Evolutionary conservation across 495 filamentous ascomycete species (phyloP).

Genomic region (Neurospora pannonica): DNA sequence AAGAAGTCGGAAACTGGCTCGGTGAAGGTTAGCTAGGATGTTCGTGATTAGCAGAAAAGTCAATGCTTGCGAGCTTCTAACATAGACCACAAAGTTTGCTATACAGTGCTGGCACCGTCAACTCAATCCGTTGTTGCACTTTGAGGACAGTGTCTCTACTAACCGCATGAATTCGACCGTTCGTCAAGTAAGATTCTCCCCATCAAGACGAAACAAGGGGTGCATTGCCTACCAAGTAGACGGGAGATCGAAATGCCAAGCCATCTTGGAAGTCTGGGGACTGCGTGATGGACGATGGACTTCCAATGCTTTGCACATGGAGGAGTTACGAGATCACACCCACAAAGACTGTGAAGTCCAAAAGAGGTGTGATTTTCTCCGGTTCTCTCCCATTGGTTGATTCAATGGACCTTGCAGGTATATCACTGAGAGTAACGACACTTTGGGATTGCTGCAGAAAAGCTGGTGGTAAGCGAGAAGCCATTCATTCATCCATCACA

Average conservation of each 20-base stretch:
- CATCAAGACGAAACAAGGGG: neutral
- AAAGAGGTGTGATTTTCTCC: neutral
- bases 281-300: neutral
- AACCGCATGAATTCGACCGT: neutral
- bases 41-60: neutral
- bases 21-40: neutral
- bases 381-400: neutral
- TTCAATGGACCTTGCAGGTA: neutral
- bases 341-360: neutral
- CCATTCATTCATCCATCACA: neutral
- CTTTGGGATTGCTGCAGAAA: slow-evolving; percentile 10
- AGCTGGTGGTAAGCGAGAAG: slow-evolving; percentile 4
- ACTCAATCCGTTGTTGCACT: neutral
- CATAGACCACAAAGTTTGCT: neutral
- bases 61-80: neutral
- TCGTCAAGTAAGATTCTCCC: neutral
- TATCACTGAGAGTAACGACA: neutral
- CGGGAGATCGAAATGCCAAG: slow-evolving; percentile 25
- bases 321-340: neutral
- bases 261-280: slow-evolving; percentile 1
- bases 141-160: neutral
- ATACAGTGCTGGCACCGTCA: neutral
- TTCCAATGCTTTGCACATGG: neutral
- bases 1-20: neutral
- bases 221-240: slow-evolving; percentile 17